Conservation (phyloP, 2,329 filamentous ascomycete species). For the Xylariaceae sp. region DNA sequence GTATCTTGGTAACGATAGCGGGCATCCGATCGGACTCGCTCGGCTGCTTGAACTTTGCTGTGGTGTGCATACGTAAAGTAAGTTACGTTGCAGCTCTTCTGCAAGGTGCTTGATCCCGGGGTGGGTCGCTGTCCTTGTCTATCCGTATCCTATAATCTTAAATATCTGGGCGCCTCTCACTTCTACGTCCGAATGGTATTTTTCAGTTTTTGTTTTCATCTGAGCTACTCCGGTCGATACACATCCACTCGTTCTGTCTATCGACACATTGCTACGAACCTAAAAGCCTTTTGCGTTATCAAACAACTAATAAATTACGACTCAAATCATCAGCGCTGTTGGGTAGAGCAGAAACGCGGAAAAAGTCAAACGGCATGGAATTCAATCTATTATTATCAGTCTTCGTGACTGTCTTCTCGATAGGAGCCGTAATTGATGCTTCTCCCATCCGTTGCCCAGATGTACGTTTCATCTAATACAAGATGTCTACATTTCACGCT, state of each 20-base stretch:
- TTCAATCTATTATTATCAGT: constrained; percentile 27
- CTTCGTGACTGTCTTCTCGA: constrained; percentile 28
- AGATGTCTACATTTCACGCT: not conserved
- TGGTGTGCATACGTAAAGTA: constrained; percentile 7
- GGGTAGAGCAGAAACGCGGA: not conserved
- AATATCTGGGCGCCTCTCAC: not conserved
- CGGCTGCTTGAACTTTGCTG: constrained; percentile 10
- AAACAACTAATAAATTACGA: not conserved
- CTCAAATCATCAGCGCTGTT: not conserved
- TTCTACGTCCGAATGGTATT: not conserved
- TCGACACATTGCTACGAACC: not conserved
- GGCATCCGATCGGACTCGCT: constrained; percentile 4
- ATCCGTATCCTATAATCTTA: not conserved
- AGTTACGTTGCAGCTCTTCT: not conserved
- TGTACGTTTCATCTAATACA: constrained; percentile 33
- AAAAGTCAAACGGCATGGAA: constrained; percentile 31
- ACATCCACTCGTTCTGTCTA: not conserved
- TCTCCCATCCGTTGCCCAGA: constrained; percentile 45
- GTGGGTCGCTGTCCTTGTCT: no score
- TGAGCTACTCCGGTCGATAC: not conserved
- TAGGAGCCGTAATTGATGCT: constrained; percentile 33
- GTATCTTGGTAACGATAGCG: constrained; percentile 1
- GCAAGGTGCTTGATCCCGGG: not conserved
- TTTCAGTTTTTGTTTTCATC: not conserved
- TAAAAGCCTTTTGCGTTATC: not conserved